Conservation (phyloP, 257 asterid species). For the Buddleja alternifolia region DNA sequence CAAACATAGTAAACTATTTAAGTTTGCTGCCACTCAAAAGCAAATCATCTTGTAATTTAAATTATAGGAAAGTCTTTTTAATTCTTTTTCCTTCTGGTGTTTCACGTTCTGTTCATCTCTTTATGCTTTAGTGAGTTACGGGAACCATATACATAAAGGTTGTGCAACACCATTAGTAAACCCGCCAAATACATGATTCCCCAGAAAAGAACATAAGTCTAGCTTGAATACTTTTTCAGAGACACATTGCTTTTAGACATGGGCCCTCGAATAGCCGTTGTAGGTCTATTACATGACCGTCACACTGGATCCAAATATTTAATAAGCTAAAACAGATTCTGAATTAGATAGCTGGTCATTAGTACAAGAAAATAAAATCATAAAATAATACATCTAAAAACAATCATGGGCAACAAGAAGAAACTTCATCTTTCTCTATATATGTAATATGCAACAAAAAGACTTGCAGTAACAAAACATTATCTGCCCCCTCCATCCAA, state of each 20-base stretch:
- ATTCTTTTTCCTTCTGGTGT: neutral
- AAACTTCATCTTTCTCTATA: neutral
- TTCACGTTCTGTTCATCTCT: neutral
- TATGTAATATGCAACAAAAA: neutral
- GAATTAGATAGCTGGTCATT: neutral
- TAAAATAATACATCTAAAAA: neutral
- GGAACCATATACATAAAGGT: neutral
- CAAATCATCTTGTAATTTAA: too few species aligned
- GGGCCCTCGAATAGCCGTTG: neutral
- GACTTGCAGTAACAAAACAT: neutral
- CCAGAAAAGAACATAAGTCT: neutral
- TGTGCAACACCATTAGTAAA: neutral
- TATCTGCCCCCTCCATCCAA: neutral
- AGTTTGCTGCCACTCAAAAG: too few species aligned
- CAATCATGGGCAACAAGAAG: neutral
- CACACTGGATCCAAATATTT: neutral
- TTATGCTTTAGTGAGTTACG: neutral
- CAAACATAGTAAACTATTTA: too few species aligned
- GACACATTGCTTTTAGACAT: neutral
- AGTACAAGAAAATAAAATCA: neutral
- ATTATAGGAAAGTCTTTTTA: too few species aligned
- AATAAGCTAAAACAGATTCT: neutral
- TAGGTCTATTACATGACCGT: neutral
- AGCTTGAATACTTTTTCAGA: neutral
- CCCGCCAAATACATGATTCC: neutral